Evolutionary conservation across 2,329 filamentous ascomycete genomes (phyloP).

Genomic region (Nemania sp.): DNA sequence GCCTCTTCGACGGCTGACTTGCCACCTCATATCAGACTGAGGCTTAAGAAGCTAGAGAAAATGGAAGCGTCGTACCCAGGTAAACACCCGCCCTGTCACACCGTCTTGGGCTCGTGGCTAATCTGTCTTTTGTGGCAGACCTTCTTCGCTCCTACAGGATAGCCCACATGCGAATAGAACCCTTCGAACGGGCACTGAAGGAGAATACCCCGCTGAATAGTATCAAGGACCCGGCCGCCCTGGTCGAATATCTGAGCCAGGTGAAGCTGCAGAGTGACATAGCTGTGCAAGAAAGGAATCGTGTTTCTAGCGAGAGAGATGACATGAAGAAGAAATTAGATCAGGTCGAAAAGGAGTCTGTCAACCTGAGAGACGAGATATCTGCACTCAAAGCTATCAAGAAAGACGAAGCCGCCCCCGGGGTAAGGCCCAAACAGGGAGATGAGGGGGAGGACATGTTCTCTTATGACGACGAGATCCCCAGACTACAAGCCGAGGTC

Average conservation of each 20-base stretch:
- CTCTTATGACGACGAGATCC: constrained; percentile 87
- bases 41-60: constrained; percentile 85
- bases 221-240: constrained; percentile 80
- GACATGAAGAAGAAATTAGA: constrained; percentile 76
- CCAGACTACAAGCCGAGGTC: constrained; percentile 76
- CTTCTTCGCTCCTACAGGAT: constrained; percentile 89
- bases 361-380: constrained; percentile 67
- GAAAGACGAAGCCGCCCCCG: constrained; percentile 23
- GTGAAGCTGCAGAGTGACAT: constrained; percentile 85
- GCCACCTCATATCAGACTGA: constrained; percentile 73
- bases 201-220: constrained; percentile 92
- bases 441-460: constrained; percentile 75
- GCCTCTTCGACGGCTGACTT: constrained; percentile 53
- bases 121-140: constrained; percentile 55
- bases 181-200: constrained; percentile 87
- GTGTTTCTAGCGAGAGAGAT: constrained; percentile 81
- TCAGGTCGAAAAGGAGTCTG: constrained; percentile 67
- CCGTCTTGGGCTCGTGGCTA: constrained; percentile 14
- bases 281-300: constrained; percentile 91
- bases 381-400: constrained; percentile 50
- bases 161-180: constrained; percentile 89
- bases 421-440: constrained; percentile 19
- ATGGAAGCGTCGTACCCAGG: constrained; percentile 86
- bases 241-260: constrained; percentile 90
- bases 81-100: constrained; percentile 45